Base-by-base conservation (phyloP, 208 protist genomes). In the Leishmania turanica region DNA sequence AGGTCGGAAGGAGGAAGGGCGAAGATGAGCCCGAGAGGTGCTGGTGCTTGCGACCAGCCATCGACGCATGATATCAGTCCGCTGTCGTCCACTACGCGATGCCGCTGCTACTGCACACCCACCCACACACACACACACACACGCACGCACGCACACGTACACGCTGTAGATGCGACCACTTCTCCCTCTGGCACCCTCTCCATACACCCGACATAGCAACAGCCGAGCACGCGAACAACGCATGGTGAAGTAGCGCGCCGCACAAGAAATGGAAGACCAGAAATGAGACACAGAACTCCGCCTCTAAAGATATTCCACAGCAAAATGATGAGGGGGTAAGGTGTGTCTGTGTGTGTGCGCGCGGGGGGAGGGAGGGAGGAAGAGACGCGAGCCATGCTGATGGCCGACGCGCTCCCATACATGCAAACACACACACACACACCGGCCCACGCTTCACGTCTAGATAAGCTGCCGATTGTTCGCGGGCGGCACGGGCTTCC, bases 401-500 rank as follows among this genome's bases (percentile, higher is more conserved):
- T 70, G 65, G 37, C 13, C 21, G 11, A 42, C 51, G 3, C 72
- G 64, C 51, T 27, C 11, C 11, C 8, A 13, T 2, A 17, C 19
- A 5, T 2, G 3, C 1, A n/a, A 2, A 47, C 40, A 3, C 76
- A 77, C 31, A 78, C 51, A 54, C 49, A 69, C 54, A 71, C 70
- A 72, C 37, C 31, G 1, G 37, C 37, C 40, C 69, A 24, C 24
- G 27, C 2, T 19, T 49, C 66, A 7, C 15, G 21, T n/a, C 60
- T 83, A 77, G 51, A 54, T 47, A 5, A 66, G 51, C 53, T 87
- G 75, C 5, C 91, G 89, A 73, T 96, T 97, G 80, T 97, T 95
- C 24, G 80, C 85, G 0, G 91, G 92, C 34, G 95, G 85, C 13
- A 83, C 47, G 11, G 94, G 94, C 77, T 91, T 92, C 2, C 94